phyloP scores from a whole-genome alignment of 768 basidiomycete genomes.

The Calocybe indica region DNA sequence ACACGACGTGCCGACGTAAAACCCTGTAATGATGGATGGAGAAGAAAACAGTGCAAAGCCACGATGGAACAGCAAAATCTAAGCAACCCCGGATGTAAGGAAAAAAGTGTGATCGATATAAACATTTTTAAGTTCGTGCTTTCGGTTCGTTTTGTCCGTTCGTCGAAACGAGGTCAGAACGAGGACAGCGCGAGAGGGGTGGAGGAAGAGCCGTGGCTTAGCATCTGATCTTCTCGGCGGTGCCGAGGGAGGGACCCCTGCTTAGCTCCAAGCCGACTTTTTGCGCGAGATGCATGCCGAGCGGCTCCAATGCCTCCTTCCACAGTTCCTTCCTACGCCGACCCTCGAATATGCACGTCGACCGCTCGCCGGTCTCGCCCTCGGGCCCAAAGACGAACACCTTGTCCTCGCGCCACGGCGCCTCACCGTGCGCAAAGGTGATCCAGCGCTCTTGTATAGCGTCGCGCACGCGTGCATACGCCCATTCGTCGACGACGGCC shows the following conservation, averaged over 20 bases:
- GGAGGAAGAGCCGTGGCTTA: too few relatives aligned
- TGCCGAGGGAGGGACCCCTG: conserved; percentile 45
- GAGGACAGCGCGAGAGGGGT: too few relatives aligned
- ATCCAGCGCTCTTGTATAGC: conserved; percentile 73
- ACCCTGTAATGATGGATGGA: too few relatives aligned
- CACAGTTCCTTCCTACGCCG: conserved; percentile 54
- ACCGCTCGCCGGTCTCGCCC: conserved; percentile 74
- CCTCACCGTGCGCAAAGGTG: conserved; percentile 66
- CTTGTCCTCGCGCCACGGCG: conserved; percentile 64
- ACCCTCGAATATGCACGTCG: conserved; percentile 57
- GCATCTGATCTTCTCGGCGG: too few relatives aligned
- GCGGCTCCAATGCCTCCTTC: conserved; percentile 61
- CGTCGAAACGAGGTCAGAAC: too few relatives aligned
- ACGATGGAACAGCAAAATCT: too few relatives aligned
- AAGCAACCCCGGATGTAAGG: too few relatives aligned
- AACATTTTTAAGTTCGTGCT: too few relatives aligned
- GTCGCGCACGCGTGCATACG: conserved; percentile 62
- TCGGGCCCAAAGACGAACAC: conserved; percentile 80
- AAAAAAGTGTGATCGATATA: too few relatives aligned
- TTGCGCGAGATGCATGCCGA: conserved; percentile 61
- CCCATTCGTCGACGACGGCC: conserved; percentile 58
- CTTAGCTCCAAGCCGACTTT: conserved; percentile 72
- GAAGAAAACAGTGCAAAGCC: too few relatives aligned
- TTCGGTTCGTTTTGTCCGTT: too few relatives aligned
- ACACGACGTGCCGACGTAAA: too few relatives aligned